These are phyloP conservation scores for Lentinula edodes DNA, from an alignment of 768 basidiomycete genomes.

Conservation along the genomic window DNA sequence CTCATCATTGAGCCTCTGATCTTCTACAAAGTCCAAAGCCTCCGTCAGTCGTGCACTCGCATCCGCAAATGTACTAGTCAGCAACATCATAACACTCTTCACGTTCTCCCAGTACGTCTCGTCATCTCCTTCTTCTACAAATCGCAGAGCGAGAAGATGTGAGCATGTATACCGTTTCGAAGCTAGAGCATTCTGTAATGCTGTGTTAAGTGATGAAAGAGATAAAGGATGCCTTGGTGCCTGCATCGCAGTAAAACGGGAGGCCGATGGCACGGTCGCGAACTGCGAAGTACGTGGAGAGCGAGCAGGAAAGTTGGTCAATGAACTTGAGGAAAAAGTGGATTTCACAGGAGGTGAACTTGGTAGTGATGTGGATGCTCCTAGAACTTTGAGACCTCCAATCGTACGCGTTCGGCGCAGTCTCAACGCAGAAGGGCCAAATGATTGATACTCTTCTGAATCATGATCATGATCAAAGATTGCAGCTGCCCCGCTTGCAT, in stretches of 20 bases:
- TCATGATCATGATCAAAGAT: not conserved
- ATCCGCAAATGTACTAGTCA: conserved; percentile 65
- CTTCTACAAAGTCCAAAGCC: conserved; percentile 58
- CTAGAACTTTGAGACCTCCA: conserved; percentile 46
- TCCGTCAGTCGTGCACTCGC: conserved; percentile 56
- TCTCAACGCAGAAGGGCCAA: conserved; percentile 59
- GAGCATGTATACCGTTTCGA: conserved; percentile 76
- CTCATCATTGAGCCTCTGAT: conserved; percentile 43
- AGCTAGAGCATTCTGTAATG: conserved; percentile 61
- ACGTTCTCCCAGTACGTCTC: conserved; percentile 85
- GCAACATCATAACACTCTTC: conserved; percentile 62
- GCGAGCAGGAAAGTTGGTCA: conserved; percentile 12
- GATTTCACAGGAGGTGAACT: conserved; percentile 1
- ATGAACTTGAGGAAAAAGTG: not conserved
- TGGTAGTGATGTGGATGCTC: conserved; percentile 21
- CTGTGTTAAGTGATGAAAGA: conserved; percentile 52
- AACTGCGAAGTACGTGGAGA: conserved; percentile 24
- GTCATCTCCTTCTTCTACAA: conserved; percentile 64
- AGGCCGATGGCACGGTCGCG: conserved; percentile 36
- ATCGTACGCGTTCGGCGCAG: conserved; percentile 49
- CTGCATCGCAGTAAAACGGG: conserved; percentile 61
- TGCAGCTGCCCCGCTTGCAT: not conserved
- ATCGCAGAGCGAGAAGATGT: conserved; percentile 75
- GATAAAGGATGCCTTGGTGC: conserved; percentile 62
- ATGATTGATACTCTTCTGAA: conserved; percentile 37